Base-by-base conservation (phyloP, 1,139 yeast species). In the Lipomyces yarrowii region DNA sequence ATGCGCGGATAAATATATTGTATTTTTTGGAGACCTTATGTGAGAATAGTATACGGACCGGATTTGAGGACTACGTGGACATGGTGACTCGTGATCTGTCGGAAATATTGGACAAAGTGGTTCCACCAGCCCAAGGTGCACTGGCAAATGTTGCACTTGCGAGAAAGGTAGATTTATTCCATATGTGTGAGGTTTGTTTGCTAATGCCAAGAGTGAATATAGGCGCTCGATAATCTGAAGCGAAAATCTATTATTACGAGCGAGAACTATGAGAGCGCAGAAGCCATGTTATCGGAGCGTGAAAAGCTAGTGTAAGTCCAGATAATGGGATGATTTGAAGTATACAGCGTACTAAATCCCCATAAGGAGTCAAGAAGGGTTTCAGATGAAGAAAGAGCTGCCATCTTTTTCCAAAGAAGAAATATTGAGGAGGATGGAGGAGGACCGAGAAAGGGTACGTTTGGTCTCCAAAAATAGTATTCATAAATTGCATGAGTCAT, bases 341-440 rank as follows among this genome's bases (percentile, higher is more conserved):
- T 48, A 10, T 35, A 35, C 21, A 53, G n/a, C 6, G 30, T 32
- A 33, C 59, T 51, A 3, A 53, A 39, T 58, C 2, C 6, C n/a
- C 18, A 13, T 26, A 42, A 42, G 68, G 32, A 64, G 67, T 23
- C 56, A 64, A 37, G 75, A 73, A 1, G 73, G 72, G 23, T 60
- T 26, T 21, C 60, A 59, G 37, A 56, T 54, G 18, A 37, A 48
- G 7, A 60, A 63, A 32, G 42, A 54, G 11, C 57, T 53, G 13
- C 62, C 65, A 23, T 35, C 59, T 6, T 64, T 72, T 23, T 67
- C 74, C 18, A 70, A 67, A 46, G 73, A 70, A 56, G 75, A 88
- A 71, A 86, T 89, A 15, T 75, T 89, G n/a, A 80, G 84, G 53
- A 80, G 97, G 67, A 90, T 91, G 86, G 96, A 91, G 74, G 94